Percentiles rank a stretch among this genome's conserved stretches.
Conservation (phyloP, 768 basidiomycete genomes). For the Tremella yokohamensis region DNA sequence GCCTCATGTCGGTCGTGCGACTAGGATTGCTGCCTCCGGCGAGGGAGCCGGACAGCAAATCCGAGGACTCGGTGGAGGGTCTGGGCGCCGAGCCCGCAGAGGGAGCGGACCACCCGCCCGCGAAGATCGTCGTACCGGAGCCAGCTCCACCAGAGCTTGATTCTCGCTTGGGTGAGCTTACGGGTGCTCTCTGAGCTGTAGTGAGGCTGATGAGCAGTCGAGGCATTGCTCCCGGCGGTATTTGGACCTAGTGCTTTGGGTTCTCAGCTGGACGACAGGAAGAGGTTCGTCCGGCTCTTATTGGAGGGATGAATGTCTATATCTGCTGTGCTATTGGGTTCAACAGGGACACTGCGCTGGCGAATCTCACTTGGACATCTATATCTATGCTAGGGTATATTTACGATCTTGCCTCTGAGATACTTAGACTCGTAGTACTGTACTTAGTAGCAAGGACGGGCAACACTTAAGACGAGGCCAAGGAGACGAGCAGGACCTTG, state of each 20-base stretch:
- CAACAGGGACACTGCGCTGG: too few species aligned
- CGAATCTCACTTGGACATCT: too few species aligned
- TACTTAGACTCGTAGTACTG: too few species aligned
- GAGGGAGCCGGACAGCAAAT: not conserved
- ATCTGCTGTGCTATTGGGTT: too few species aligned
- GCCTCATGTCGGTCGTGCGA: slow-evolving; percentile 32
- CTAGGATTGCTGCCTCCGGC: slow-evolving; percentile 18
- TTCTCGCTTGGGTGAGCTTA: not conserved
- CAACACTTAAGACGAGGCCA: too few species aligned
- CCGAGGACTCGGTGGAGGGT: not conserved
- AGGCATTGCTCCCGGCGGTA: slow-evolving; percentile 11
- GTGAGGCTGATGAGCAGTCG: slow-evolving; percentile 3
- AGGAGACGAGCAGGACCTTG: too few species aligned
- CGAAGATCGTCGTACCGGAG: too few species aligned
- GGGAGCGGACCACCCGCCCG: not conserved
- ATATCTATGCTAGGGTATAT: too few species aligned
- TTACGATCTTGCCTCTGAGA: too few species aligned
- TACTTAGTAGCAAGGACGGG: too few species aligned
- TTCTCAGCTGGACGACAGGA: slow-evolving; percentile 14
- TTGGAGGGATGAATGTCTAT: slow-evolving; percentile 23
- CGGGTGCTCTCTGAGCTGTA: not conserved
- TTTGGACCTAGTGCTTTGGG: slow-evolving; percentile 8
- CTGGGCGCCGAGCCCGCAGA: too few species aligned
- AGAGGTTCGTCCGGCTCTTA: slow-evolving; percentile 27
- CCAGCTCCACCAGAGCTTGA: not conserved